Evolutionary conservation across 306 rosid genomes (phyloP), one percentile per base, ranked within the genome.

Genomic region (Adenanthera pavonina): DNA sequence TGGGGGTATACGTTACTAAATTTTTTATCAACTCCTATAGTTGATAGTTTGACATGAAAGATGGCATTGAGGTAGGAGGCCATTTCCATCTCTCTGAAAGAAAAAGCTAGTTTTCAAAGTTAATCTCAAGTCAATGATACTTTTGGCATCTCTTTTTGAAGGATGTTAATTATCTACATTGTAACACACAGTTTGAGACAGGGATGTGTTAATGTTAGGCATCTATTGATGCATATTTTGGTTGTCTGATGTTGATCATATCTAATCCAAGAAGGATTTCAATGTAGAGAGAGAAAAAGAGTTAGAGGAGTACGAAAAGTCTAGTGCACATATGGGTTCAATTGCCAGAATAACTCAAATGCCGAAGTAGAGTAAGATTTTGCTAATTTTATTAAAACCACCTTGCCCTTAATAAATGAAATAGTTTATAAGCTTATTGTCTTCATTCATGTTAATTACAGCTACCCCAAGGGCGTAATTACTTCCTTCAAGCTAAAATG

Each of bases 381-480:
- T 72, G 30, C 30, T 1, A 25, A 25, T 25, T 25, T 25, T 25
- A 25, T 25, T 25, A 25, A 25, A 25, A 25, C 1, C 30, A 25
- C 30, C 30, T 25, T 25, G 30, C 30, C 30, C 30, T 25, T 25
- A 25, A 25, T 25, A 25, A 25, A 25, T 25, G 30, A 25, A 25
- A 25, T 25, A 25, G 1, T 25, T 25, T 25, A 25, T 25, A 33
- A 61, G 38, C 74, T 82, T 61, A 74, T 72, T 48, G 46, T 65
- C 70, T 60, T 54, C 36, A n/a, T 71, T 80, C n/a, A 48, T 80
- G 61, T 75, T 85, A 74, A 64, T 71, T 69, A 53, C 95, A 92
- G 98, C 87, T 94, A 92, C 82, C 94, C 98, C 1, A 94, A 88
- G 80, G 98, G 97, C 81, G 89, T 94, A 79, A 84, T 94, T 62